A percentile compares a stretch with the other conserved stretches of the same genome.
These are phyloP conservation scores for Colletotrichum aenigma DNA, from an alignment of 2,329 filamentous ascomycete genomes.

Conservation along the genomic window DNA sequence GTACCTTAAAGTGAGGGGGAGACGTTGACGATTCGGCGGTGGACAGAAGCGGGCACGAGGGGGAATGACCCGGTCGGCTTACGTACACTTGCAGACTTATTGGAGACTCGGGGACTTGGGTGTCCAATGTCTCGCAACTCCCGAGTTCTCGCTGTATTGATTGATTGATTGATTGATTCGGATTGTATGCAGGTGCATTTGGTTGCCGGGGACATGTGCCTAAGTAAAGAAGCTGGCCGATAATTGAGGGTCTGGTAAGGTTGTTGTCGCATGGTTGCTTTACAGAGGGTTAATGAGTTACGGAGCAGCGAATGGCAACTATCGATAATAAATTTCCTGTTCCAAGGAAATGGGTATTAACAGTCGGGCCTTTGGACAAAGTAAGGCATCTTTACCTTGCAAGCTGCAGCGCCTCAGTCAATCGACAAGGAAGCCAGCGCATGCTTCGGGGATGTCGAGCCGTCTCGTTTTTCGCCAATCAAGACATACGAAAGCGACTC, in stretches of 20 bases:
- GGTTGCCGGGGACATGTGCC: background rate
- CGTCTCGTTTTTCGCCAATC: background rate
- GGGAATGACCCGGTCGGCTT: background rate
- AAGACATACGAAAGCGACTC: background rate
- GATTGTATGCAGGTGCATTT: background rate
- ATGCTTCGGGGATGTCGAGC: background rate
- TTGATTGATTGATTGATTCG: background rate
- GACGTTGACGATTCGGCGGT: background rate
- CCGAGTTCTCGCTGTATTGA: background rate
- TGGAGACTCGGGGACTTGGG: background rate
- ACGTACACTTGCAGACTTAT: background rate
- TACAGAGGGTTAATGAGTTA: background rate
- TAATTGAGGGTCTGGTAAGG: background rate
- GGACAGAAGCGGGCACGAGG: constrained; percentile 1
- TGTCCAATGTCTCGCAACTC: background rate
- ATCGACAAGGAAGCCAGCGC: background rate
- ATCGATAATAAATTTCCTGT: constrained; percentile 3
- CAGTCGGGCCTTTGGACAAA: constrained; percentile 7
- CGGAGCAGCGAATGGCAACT: background rate
- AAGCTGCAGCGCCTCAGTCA: background rate
- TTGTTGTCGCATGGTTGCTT: background rate
- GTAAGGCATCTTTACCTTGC: background rate
- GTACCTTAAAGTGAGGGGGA: background rate
- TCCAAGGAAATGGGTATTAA: background rate
- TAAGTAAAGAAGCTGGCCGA: background rate